These are phyloP conservation scores for Chrysoporthe deuterocubensis DNA, from an alignment of 2,329 filamentous ascomycete genomes.

Conservation along the genomic window DNA sequence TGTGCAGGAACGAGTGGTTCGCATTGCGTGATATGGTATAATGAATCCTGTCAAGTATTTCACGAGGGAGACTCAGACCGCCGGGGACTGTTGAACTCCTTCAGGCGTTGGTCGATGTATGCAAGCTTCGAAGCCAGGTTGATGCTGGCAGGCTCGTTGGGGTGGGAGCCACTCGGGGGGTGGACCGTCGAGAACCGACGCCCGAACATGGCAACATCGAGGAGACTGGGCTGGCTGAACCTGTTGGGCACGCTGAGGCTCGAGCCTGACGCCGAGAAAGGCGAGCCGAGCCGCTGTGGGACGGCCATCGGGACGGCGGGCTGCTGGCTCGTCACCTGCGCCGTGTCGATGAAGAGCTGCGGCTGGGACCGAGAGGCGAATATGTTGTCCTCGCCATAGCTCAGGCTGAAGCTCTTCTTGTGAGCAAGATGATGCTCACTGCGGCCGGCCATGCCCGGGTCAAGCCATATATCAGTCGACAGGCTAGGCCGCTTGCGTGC, in stretches of 20 bases:
- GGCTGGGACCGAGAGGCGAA: conserved; percentile 22
- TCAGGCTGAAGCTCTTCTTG: conserved; percentile 39
- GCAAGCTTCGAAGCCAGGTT: conserved; percentile 57
- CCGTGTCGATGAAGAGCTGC: conserved; percentile 21
- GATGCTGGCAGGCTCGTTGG: conserved; percentile 42
- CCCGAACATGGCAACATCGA: conserved; percentile 50
- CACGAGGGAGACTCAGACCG: conserved; percentile 57
- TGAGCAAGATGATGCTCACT: conserved; percentile 22
- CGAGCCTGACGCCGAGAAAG: conserved; percentile 54
- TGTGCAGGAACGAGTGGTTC: conserved; percentile 30
- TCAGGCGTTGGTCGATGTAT: conserved; percentile 62
- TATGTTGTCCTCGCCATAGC: conserved; percentile 21
- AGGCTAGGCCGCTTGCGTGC: conserved; percentile 60
- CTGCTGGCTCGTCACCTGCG: conserved; percentile 30
- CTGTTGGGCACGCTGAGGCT: conserved; percentile 67
- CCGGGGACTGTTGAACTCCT: conserved; percentile 54
- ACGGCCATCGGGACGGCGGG: conserved; percentile 39
- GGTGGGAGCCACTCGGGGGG: conserved; percentile 44
- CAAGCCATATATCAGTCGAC: conserved; percentile 57
- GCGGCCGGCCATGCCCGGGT: conserved; percentile 42
- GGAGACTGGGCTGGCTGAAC: conserved; percentile 49
- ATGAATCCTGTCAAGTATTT: conserved; percentile 26
- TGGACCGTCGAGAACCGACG: conserved; percentile 64
- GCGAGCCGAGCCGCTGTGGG: conserved; percentile 61
- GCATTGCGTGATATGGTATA: not conserved